Evolutionary conservation across 192 early-diverging fungal genomes (phyloP).

Genomic region (Backusella australiensis): DNA sequence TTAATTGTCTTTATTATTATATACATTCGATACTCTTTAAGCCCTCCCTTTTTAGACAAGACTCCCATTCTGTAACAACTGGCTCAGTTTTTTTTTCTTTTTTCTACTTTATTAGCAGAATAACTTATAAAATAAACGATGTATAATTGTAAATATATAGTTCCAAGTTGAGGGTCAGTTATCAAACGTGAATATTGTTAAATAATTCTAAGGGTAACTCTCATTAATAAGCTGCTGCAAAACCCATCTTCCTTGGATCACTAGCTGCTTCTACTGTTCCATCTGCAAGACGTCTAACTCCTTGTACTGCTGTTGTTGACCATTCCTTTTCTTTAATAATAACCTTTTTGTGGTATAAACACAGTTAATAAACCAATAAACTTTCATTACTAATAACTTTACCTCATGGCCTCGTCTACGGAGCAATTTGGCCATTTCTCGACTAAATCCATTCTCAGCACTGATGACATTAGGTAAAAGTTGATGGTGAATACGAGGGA

Average conservation of each 20-base stretch:
- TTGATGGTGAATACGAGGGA: slow-evolving; percentile 87
- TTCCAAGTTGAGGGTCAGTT: no score
- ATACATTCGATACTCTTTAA: no score
- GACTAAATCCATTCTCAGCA: slow-evolving; percentile 46
- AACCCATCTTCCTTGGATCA: slow-evolving; percentile 27
- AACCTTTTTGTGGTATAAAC: background rate
- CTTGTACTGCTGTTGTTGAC: slow-evolving; percentile 25
- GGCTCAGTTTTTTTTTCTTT: no score
- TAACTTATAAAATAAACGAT: no score
- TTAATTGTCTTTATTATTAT: no score
- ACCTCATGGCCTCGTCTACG: slow-evolving; percentile 38
- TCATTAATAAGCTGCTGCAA: slow-evolving; percentile 25
- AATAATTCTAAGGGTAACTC: background rate
- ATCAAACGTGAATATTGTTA: no score
- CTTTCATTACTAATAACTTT: background rate
- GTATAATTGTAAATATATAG: no score
- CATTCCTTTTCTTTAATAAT: background rate
- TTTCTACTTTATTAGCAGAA: no score
- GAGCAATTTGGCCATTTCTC: slow-evolving; percentile 26
- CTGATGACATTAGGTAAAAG: slow-evolving; percentile 71
- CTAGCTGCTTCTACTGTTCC: slow-evolving; percentile 25
- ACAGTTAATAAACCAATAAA: background rate
- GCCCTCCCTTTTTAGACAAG: no score
- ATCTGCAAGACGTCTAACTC: slow-evolving; percentile 12
- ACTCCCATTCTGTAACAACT: no score